Evolutionary conservation across 305 asterid species (phyloP), one percentile per base, ranked within the genome.

Genomic region (Ajuga reptans): DNA sequence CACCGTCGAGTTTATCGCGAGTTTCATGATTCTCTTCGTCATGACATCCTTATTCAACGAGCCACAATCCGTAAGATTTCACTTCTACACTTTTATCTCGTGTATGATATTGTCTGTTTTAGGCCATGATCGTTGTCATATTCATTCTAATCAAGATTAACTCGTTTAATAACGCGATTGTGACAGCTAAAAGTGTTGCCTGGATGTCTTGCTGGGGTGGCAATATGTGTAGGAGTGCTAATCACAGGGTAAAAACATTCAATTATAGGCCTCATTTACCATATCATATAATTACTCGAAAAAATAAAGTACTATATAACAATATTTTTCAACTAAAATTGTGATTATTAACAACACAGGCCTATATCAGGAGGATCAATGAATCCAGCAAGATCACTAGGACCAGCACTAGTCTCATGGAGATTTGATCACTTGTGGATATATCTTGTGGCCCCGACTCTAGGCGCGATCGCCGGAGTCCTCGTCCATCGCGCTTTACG

Each of bases 371-470:
- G 96, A 52, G 98, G 92, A 12, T 92, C 98, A 31, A 80, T 92
- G 95, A 92, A 92, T 72, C 98, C 98, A 66, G 98, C 96, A 53
- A 83, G 98, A 69, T 92, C 98, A 55, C 18, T 89, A 34, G 98
- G 98, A 50, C 98, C 98, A 12, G 98, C 96, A 29, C 72, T 92
- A 14, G 85, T 89, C 57, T 69, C 90, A 45, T 79, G 96, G 89
- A 84, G 77, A 46, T 85, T 89, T 64, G 86, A 75, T 49, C 51
- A 71, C 58, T 6, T 86, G 29, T 92, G 98, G 98, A 84, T 92
- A 64, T 92, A 92, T 69, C 51, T 89, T 51, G 74, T 81, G 3
- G 96, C 96, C 57, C 98, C 98, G 2, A 84, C 84, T 3, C 7
- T 70, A 6, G 98, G 98, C 45, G 90, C 96, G 42, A 56, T 86